Conservation (phyloP, 495 filamentous ascomycete species). For the Neurospora intermedia region DNA sequence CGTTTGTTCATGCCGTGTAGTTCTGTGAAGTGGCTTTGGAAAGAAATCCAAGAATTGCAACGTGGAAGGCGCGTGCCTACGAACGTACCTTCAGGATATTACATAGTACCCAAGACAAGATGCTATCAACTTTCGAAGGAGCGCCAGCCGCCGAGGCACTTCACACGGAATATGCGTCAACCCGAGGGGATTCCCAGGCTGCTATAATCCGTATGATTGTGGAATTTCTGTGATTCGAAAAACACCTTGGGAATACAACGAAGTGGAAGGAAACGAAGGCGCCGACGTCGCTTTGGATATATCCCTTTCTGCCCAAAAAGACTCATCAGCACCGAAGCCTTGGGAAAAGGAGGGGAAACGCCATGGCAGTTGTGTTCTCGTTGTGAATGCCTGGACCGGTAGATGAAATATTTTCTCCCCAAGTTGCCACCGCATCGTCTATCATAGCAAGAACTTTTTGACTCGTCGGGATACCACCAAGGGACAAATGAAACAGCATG, state of each 20-base stretch:
- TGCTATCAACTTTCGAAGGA: not conserved
- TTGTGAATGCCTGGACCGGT: not conserved
- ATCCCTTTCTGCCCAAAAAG: constrained; percentile 14
- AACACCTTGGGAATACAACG: not conserved
- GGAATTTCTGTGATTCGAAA: not conserved
- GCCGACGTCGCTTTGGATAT: not conserved
- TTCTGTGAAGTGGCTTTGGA: not conserved
- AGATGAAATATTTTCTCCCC: not conserved
- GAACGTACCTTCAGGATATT: constrained; percentile 14
- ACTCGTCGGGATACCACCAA: not conserved
- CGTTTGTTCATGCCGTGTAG: not conserved
- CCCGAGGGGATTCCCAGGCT: not conserved
- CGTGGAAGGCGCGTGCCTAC: not conserved
- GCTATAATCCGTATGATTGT: not conserved
- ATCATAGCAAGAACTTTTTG: not conserved
- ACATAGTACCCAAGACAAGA: constrained; percentile 15
- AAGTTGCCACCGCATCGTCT: not conserved
- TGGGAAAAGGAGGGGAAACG: not conserved
- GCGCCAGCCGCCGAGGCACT: not conserved
- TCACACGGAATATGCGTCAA: not conserved
- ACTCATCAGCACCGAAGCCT: constrained; percentile 12
- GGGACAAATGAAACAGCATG: not conserved
- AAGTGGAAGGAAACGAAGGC: not conserved
- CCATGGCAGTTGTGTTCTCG: not conserved
- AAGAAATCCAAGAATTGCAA: not conserved